Conservation (phyloP, 2,329 filamentous ascomycete species). For the Xylaria sp. region DNA sequence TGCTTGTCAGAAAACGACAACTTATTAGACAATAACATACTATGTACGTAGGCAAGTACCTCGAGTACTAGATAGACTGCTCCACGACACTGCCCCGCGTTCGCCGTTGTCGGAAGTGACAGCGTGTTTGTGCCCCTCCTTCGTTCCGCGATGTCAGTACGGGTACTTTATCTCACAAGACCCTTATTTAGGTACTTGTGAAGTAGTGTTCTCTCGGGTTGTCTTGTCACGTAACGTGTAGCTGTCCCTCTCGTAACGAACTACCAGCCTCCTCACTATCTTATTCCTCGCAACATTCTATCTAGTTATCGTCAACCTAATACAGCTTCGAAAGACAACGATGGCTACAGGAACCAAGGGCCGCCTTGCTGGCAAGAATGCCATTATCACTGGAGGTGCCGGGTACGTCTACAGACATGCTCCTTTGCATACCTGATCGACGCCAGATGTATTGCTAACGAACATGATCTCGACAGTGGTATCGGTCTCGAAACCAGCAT, state of each 20-base stretch:
- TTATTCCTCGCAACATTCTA: not conserved
- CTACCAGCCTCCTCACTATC: not conserved
- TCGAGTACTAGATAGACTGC: not conserved
- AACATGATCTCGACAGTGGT: constrained; percentile 66
- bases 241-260: constrained; percentile 2
- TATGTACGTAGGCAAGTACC: not conserved
- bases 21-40: constrained; percentile 4
- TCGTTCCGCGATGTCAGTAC: not conserved
- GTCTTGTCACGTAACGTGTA: not conserved
- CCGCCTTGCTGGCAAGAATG: constrained; percentile 69
- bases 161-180: constrained; percentile 15
- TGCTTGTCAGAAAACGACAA: constrained; percentile 24
- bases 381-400: constrained; percentile 83
- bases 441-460: constrained; percentile 15
- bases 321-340: not conserved
- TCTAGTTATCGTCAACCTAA: not conserved
- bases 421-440: not conserved
- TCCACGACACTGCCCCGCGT: constrained; percentile 25
- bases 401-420: constrained; percentile 68
- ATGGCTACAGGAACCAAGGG: constrained; percentile 52
- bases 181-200: not conserved
- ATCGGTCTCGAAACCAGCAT: constrained; percentile 94
- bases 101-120: constrained; percentile 39
- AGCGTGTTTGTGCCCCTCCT: constrained; percentile 28
- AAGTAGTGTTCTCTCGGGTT: not conserved